Conservation (phyloP, 768 basidiomycete species). For the Boletus fagicola region DNA sequence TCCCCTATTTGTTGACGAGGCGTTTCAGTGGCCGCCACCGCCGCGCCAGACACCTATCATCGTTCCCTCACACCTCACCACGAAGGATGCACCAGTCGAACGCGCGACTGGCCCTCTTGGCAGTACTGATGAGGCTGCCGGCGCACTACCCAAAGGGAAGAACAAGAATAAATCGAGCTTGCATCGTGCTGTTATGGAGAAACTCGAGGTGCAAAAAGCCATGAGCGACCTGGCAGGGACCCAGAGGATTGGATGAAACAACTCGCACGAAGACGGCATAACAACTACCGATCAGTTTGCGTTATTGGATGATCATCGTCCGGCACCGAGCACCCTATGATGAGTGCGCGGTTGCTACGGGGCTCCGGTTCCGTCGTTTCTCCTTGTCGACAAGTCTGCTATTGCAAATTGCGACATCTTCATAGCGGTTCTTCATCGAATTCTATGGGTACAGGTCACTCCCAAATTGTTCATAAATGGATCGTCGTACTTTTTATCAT, state of each 20-base stretch:
- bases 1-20: not conserved
- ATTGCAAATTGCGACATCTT: not conserved
- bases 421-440: not conserved
- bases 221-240: constrained; percentile 47
- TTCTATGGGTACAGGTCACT: not conserved
- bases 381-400: not conserved
- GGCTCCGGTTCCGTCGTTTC: not conserved
- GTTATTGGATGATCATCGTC: not conserved
- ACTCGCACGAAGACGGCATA: not conserved
- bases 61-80: constrained; percentile 64
- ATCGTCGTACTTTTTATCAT: not conserved
- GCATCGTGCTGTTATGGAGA: constrained; percentile 73
- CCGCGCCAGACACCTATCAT: constrained; percentile 77
- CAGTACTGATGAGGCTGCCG: constrained; percentile 11
- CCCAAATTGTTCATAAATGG: not conserved
- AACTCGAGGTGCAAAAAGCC: constrained; percentile 70
- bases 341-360: not conserved
- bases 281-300: not conserved
- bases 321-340: not conserved
- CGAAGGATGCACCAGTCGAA: constrained; percentile 24
- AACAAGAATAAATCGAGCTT: constrained; percentile 57
- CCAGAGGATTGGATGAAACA: constrained; percentile 20
- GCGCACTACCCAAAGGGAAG: constrained; percentile 27
- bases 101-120: constrained; percentile 10
- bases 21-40: constrained; percentile 75